Evolutionary conservation across 306 rosid species (phyloP).

Genomic region (Cicer yamashitae): DNA sequence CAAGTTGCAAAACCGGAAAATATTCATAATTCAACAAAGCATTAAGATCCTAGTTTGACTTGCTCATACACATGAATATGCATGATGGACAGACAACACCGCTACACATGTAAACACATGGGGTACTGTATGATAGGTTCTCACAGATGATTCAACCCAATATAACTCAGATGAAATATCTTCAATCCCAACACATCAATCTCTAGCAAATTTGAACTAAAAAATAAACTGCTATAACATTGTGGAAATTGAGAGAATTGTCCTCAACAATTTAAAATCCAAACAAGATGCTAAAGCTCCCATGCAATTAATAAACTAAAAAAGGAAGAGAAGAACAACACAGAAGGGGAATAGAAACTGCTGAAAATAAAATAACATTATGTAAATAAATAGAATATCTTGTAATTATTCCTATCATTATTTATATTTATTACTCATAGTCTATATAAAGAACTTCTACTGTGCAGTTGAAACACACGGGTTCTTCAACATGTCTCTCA

Average conservation of each 20-base stretch:
- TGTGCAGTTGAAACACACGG: no score
- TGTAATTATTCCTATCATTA: no score
- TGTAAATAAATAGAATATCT: no score
- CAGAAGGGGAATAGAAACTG: background rate
- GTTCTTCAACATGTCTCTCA: no score
- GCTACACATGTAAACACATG: conserved; percentile 11
- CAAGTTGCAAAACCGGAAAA: conserved; percentile 32
- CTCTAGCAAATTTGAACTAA: background rate
- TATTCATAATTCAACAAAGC: conserved; percentile 26
- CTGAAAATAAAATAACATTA: no score
- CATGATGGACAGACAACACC: conserved; percentile 3
- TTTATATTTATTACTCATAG: no score
- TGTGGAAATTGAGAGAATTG: conserved; percentile 7
- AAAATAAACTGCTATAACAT: background rate
- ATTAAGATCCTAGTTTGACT: conserved; percentile 31
- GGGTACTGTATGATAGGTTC: background rate
- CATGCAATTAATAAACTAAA: background rate
- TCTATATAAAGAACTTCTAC: no score
- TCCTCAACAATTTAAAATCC: conserved; percentile 28
- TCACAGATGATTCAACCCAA: background rate
- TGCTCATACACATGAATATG: background rate
- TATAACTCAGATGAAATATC: conserved; percentile 15
- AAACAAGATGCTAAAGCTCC: conserved; percentile 8
- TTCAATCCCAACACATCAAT: conserved; percentile 7
- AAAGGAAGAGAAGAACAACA: conserved; percentile 13